Percentiles rank a stretch among this genome's conserved stretches.
Conservation (phyloP, 768 basidiomycete genomes). For the Suillus tomentosus region DNA sequence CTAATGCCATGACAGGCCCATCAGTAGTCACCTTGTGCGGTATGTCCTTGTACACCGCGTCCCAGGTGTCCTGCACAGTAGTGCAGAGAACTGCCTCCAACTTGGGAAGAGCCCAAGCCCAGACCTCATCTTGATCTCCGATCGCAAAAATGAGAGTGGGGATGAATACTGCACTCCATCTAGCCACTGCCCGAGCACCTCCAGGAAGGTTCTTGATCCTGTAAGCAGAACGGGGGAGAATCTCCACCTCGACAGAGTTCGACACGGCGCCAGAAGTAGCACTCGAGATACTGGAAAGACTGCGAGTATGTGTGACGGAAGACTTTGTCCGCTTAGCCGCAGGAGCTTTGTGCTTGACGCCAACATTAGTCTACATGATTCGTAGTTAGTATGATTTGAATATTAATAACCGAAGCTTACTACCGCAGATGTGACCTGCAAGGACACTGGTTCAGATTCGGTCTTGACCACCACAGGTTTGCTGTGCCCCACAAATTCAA, state of each 20-base stretch:
- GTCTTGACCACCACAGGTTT: not conserved
- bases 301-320: not conserved
- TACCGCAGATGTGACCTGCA: no score
- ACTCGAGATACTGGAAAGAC: not conserved
- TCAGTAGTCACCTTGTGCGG: slow-evolving; percentile 9
- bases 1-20: slow-evolving; percentile 10
- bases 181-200: not conserved
- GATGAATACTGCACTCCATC: not conserved
- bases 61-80: not conserved
- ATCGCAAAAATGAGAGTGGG: not conserved
- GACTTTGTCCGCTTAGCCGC: not conserved
- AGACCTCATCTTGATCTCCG: not conserved
- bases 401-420: no score
- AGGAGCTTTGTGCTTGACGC: not conserved
- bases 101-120: not conserved
- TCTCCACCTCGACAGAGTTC: not conserved
- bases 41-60: slow-evolving; percentile 11
- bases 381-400: no score
- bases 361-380: no score
- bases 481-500: not conserved
- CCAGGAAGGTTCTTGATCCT: not conserved
- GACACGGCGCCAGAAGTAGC: not conserved
- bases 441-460: no score
- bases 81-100: no score
- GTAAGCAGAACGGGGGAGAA: not conserved